Conservation (phyloP, 305 asterid species). For the Plantago coronopus region DNA sequence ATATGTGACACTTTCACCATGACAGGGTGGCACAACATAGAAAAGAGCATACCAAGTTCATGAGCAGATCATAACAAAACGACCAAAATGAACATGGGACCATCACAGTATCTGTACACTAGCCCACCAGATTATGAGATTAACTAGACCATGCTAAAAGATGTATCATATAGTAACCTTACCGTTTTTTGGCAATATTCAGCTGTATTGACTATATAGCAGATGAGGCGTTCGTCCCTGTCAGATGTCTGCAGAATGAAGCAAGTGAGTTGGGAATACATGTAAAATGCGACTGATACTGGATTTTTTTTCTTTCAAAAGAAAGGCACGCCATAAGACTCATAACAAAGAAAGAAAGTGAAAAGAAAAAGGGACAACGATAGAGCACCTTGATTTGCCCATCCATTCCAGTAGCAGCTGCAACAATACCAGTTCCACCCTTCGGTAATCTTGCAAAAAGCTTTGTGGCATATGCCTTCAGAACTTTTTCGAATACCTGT, state of each 20-base stretch:
- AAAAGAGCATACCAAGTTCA: too few relatives aligned
- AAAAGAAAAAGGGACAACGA: neutral
- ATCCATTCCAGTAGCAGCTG: slow-evolving; percentile 99
- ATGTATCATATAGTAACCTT: slow-evolving; percentile 22
- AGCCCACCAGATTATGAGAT: slow-evolving; percentile 4
- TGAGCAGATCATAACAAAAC: too few relatives aligned
- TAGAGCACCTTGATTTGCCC: slow-evolving; percentile 82
- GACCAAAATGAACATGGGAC: too few relatives aligned
- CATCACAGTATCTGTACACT: slow-evolving; percentile 2
- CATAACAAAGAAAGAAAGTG: neutral
- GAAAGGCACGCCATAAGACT: too few relatives aligned
- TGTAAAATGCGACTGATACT: too few relatives aligned
- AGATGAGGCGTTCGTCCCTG: slow-evolving; percentile 81
- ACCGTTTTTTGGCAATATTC: slow-evolving; percentile 96
- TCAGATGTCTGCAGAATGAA: slow-evolving; percentile 71
- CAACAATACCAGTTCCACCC: slow-evolving; percentile 97
- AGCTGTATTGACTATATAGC: slow-evolving; percentile 91
- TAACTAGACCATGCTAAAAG: slow-evolving; percentile 7
- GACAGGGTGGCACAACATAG: too few relatives aligned
- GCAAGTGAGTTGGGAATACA: slow-evolving; percentile 15
- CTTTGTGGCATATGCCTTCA: slow-evolving; percentile 91
- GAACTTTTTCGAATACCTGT: slow-evolving; percentile 89
- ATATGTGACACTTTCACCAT: too few relatives aligned
- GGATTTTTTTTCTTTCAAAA: too few relatives aligned
- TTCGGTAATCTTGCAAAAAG: slow-evolving; percentile 84